phyloP scores from a whole-genome alignment of 2,329 filamentous ascomycete species.

The Calonectria leucothoes region DNA sequence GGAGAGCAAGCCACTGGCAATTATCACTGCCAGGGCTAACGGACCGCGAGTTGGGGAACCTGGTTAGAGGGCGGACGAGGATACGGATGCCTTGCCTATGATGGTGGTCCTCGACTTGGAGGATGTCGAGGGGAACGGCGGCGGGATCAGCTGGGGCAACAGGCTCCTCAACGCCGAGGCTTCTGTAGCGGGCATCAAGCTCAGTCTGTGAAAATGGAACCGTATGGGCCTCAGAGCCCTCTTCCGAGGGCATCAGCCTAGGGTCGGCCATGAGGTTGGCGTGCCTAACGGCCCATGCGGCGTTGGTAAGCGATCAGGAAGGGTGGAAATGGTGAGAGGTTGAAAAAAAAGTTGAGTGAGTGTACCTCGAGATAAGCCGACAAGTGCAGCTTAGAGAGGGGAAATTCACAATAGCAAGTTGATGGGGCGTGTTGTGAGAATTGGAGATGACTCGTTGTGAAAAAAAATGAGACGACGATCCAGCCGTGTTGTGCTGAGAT shows the following conservation, averaged over 20 bases:
- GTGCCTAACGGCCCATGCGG: conserved; percentile 45
- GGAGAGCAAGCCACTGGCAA: conserved; percentile 67
- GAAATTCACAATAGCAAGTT: conserved; percentile 17
- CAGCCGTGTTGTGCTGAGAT: conserved; percentile 24
- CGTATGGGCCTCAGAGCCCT: conserved; percentile 63
- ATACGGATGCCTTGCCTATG: conserved; percentile 68
- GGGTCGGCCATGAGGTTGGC: conserved; percentile 58
- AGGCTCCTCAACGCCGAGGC: conserved; percentile 58
- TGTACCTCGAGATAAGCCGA: conserved; percentile 40
- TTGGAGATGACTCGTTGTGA: conserved; percentile 8
- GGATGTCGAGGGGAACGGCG: conserved; percentile 64
- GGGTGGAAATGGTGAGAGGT: conserved; percentile 25
- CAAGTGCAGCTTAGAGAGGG: conserved; percentile 32
- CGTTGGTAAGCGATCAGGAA: conserved; percentile 41
- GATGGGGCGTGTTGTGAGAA: conserved; percentile 2
- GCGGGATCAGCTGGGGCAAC: conserved; percentile 52
- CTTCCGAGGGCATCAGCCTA: conserved; percentile 52
- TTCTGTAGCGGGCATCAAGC: conserved; percentile 61
- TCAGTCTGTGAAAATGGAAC: conserved; percentile 69
- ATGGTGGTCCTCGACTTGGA: conserved; percentile 63
- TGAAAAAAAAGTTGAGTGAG: conserved; percentile 33
- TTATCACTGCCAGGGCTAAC: conserved; percentile 68
- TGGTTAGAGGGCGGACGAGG: conserved; percentile 65
- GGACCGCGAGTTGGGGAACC: conserved; percentile 62
- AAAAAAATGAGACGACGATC: conserved; percentile 28